phyloP scores from a whole-genome alignment of 805 yeast species.

The Saccharomycopsis sp. region DNA sequence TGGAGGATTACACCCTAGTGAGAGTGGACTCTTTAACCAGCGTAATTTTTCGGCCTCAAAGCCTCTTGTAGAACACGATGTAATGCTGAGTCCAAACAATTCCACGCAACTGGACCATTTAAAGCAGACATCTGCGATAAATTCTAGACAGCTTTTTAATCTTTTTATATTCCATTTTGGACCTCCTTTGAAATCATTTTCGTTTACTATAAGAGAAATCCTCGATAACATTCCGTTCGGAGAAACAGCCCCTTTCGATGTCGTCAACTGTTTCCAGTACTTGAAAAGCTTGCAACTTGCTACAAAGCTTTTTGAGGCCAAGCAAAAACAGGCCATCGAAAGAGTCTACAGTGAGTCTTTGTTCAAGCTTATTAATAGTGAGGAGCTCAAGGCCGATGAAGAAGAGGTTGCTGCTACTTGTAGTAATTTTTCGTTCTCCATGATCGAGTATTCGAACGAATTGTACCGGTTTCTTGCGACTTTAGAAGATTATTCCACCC shows the following conservation, averaged over 20 bases:
- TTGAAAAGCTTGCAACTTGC: constrained; percentile 44
- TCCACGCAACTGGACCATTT: neutral
- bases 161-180: constrained; percentile 62
- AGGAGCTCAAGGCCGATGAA: constrained; percentile 46
- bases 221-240: constrained; percentile 55
- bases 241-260: constrained; percentile 25
- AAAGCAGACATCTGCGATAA: constrained; percentile 21
- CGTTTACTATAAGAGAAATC: constrained; percentile 56
- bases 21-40: neutral
- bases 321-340: constrained; percentile 51
- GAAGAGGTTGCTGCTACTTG: constrained; percentile 83
- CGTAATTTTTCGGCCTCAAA: neutral
- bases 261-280: constrained; percentile 38
- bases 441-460: constrained; percentile 58
- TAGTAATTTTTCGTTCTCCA: constrained; percentile 65
- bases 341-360: constrained; percentile 39
- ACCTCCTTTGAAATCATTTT: constrained; percentile 64
- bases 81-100: constrained; percentile 5
- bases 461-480: constrained; percentile 41
- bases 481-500: constrained; percentile 34
- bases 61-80: constrained; percentile 14
- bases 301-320: constrained; percentile 45
- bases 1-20: constrained; percentile 9
- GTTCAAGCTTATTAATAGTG: constrained; percentile 7
- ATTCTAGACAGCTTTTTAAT: constrained; percentile 47